Conservation (phyloP, 31 red algal species). For the Asparagopsis taxiformis region DNA sequence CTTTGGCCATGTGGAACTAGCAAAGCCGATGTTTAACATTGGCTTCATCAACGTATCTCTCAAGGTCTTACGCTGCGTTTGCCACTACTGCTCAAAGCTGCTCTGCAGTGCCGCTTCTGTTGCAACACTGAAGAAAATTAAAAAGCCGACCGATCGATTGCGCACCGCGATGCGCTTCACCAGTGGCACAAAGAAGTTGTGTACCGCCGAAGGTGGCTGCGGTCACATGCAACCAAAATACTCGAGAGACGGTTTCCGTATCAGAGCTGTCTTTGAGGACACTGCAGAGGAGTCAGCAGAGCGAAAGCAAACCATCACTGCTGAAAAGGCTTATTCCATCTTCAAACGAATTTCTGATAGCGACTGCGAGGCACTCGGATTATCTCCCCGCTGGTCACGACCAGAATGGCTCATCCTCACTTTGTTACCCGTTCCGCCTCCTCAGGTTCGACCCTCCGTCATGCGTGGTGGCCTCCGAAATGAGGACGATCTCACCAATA, state of each 20-base stretch:
- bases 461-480: slow-evolving; percentile 73
- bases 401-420: slow-evolving; percentile 96
- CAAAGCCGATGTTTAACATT: slow-evolving; percentile 92
- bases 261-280: slow-evolving; percentile 86
- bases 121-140: slow-evolving; percentile 25
- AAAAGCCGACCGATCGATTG: slow-evolving; percentile 33
- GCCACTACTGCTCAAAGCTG: slow-evolving; percentile 92
- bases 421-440: slow-evolving; percentile 88
- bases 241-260: slow-evolving; percentile 77
- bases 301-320: slow-evolving; percentile 79
- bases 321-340: slow-evolving; percentile 70
- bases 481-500: slow-evolving; percentile 98
- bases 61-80: slow-evolving; percentile 89
- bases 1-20: slow-evolving; percentile 96
- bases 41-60: slow-evolving; percentile 83
- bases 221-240: slow-evolving; percentile 86
- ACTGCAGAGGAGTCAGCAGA: slow-evolving; percentile 59
- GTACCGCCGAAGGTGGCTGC: slow-evolving; percentile 61
- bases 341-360: slow-evolving; percentile 88
- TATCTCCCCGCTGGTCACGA: slow-evolving; percentile 59
- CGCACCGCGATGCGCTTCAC: slow-evolving; percentile 34
- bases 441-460: slow-evolving; percentile 94
- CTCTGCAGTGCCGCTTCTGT: slow-evolving; percentile 35
- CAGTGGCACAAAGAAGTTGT: slow-evolving; percentile 38
- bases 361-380: slow-evolving; percentile 67